phyloP scores from a whole-genome alignment of 306 rosid species.

The Prunus salicina region DNA sequence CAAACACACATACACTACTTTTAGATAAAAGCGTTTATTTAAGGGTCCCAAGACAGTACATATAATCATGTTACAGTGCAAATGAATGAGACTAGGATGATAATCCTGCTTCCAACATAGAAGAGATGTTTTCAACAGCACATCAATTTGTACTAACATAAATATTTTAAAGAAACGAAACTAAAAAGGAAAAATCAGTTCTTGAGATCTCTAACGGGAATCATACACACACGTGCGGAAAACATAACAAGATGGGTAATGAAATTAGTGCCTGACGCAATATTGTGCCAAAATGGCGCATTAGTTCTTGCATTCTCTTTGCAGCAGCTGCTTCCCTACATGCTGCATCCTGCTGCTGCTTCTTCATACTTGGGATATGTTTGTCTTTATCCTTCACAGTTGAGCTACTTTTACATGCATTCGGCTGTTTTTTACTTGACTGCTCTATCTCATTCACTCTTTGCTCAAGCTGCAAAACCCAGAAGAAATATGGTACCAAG shows the following conservation, averaged over 20 bases:
- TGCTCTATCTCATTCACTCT: slow-evolving; percentile 56
- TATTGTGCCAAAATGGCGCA: slow-evolving; percentile 82
- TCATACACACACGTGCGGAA: neutral
- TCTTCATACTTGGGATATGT: slow-evolving; percentile 67
- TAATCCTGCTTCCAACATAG: neutral
- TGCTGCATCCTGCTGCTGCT: slow-evolving; percentile 73
- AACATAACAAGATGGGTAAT: slow-evolving; percentile 6
- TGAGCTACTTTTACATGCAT: slow-evolving; percentile 48
- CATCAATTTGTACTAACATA: neutral
- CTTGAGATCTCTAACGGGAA: slow-evolving; percentile 3
- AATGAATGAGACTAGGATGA: neutral
- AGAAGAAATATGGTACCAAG: neutral
- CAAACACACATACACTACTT: neutral
- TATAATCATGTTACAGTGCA: neutral
- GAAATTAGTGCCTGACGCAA: slow-evolving; percentile 62
- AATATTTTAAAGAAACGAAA: neutral
- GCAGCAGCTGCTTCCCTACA: slow-evolving; percentile 74
- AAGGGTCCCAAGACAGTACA: neutral
- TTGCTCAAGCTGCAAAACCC: slow-evolving; percentile 63
- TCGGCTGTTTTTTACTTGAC: slow-evolving; percentile 45
- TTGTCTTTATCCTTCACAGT: slow-evolving; percentile 60
- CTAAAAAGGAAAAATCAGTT: neutral
- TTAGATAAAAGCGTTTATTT: neutral
- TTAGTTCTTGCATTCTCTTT: slow-evolving; percentile 92
- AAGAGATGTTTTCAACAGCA: neutral